A percentile compares a stretch with the other conserved stretches of the same genome.
Evolutionary conservation across 2,329 filamentous ascomycete species (phyloP).

Genomic region (Ophiostoma ulmi): DNA sequence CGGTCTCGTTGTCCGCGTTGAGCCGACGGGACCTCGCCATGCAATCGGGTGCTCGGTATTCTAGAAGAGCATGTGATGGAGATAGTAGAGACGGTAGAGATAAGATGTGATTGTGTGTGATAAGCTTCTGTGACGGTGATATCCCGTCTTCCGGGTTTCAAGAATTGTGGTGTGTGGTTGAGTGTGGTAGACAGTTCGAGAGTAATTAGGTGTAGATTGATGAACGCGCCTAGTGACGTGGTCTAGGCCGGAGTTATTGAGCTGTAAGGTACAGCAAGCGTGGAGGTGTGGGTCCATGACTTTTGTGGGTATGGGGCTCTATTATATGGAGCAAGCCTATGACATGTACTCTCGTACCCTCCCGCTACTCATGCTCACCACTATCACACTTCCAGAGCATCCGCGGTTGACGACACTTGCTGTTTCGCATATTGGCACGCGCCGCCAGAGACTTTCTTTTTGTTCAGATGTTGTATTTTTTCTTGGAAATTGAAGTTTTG

Average conservation of each 20-base stretch:
- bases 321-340: no score
- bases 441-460: neutral
- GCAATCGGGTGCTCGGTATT: neutral
- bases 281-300: neutral
- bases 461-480: neutral
- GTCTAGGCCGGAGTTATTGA: neutral
- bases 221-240: neutral
- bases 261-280: neutral
- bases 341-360: neutral
- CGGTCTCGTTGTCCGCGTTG: conserved; percentile 13
- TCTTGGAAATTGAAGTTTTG: neutral
- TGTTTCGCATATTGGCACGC: neutral
- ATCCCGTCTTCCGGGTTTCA: neutral
- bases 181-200: neutral
- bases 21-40: conserved; percentile 19
- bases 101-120: no score
- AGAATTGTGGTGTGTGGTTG: neutral
- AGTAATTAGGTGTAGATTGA: neutral
- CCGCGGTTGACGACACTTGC: neutral
- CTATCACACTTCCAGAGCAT: neutral
- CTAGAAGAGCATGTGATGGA: neutral
- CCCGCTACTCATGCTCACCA: no score
- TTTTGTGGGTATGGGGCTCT: neutral
- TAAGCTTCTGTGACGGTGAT: neutral
- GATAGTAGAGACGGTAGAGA: no score